These are phyloP conservation scores for Ogataea nonfermentans DNA, from an alignment of 805 yeast species.

Conservation along the genomic window DNA sequence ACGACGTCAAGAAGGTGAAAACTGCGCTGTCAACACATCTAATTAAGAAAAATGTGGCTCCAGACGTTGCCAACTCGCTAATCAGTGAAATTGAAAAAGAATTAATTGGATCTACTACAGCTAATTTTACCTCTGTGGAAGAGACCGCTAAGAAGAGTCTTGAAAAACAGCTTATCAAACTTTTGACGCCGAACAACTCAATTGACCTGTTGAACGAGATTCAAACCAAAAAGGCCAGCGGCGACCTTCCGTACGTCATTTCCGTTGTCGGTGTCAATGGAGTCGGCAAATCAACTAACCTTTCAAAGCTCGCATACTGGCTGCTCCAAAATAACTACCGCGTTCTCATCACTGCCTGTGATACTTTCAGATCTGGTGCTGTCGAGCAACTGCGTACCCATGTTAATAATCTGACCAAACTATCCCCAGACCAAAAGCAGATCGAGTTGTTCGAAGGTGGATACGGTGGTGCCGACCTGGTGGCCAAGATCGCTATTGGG, in stretches of 20 bases:
- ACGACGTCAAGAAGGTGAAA: constrained; percentile 64
- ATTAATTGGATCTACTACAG: constrained; percentile 69
- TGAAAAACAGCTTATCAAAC: constrained; percentile 64
- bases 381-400: constrained; percentile 97
- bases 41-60: constrained; percentile 85
- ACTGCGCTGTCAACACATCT: constrained; percentile 70
- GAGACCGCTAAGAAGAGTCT: constrained; percentile 64
- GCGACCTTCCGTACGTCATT: constrained; percentile 77
- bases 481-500: constrained; percentile 87
- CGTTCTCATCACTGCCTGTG: constrained; percentile 93
- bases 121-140: constrained; percentile 70
- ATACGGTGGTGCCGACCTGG: constrained; percentile 93
- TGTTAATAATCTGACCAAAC: constrained; percentile 73
- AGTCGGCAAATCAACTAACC: constrained; percentile 94
- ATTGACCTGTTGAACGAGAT: constrained; percentile 84
- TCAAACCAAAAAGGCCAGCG: constrained; percentile 41
- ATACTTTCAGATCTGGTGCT: constrained; percentile 96
- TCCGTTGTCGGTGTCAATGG: constrained; percentile 98
- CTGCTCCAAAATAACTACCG: constrained; percentile 81
- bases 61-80: constrained; percentile 76
- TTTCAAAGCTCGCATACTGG: constrained; percentile 96
- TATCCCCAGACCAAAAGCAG: constrained; percentile 46
- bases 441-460: constrained; percentile 92
- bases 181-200: constrained; percentile 89
- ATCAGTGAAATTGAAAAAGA: constrained; percentile 68